Evolutionary conservation across 2,329 filamentous ascomycete genomes (phyloP), one percentile per base, ranked within the genome.

Genomic region (Thelonectria olida): DNA sequence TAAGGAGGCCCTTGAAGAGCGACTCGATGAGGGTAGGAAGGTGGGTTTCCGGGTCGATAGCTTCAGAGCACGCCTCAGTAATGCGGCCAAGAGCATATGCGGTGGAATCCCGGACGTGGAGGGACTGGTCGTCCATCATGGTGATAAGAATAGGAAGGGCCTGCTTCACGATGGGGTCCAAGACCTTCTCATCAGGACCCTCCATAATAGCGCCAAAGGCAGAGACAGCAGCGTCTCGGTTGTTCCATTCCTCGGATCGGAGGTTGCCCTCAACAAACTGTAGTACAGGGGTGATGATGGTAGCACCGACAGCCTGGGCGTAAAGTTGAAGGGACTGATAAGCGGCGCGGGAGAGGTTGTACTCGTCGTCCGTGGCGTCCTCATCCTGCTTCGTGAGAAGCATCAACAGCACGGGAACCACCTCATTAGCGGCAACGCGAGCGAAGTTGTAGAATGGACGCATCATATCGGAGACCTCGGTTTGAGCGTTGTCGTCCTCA

Each of bases 201-300:
- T 99, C 96, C 94, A 99, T 97, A 72, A 99, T 98, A 68, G 94
- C 96, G 65, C 96, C 96, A 70, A 99, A 98, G 17, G 96, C 94
- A 61, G 96, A 97, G 28, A 99, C 96, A 51, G 96, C 94, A 54
- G 96, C 96, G 81, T 99, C 96, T 71, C 96, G 89, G 77, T 90
- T 88, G 77, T 96, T 94, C 96, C 96, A 99, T 79, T 98, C 93
- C 58, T 97, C 93, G 61, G 88, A 88, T 67, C 93, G 90, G 51
- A 99, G 86, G 81, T 98, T 94, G 72, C 86, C 85, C 83, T 99
- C 96, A 53, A 99, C 95, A 74, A 98, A 99, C 61, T 87, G 81
- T 58, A 99, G 88, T 27, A 99, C 95, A 7, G 93, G 91, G 45
- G 89, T 87, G 62, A 98, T 94, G 67, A 98, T 90, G 67, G 90